Base-by-base conservation (phyloP, 1,284 basidiomycete genomes). In the Mrakiaceae sp. region DNA sequence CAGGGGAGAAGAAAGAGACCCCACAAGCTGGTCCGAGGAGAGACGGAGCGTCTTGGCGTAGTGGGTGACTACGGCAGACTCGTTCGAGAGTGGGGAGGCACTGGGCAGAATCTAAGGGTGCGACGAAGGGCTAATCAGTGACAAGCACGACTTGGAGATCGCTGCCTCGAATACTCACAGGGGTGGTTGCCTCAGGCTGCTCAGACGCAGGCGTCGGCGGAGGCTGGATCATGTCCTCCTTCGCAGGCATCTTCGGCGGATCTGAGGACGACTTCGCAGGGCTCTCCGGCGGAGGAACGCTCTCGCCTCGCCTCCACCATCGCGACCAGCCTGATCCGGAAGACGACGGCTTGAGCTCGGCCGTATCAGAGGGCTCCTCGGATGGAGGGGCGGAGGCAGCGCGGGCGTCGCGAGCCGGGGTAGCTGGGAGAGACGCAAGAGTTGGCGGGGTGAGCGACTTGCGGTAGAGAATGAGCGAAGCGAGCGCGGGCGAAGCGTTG, bases 11-110 rank as follows among this genome's bases (percentile, higher is more conserved):
- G 16, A 39, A 50, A 44, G 57, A 44, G 27, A 46, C 5, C 47
- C 1, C 11, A 43, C 48, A n/a, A 57, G 80, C 74, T 92, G 89
- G 69, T 90, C 87, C 5, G 87, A 90, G 0, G 88, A 87, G 58
- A 92, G 75, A 3, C 96, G 84, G 64, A 99, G 77, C 0, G 96
- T 95, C 80, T 99, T 99, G 27, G 90, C 94, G 73, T 86, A 98
- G 60, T 81, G 80, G 72, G 82, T 85, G 57, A 61, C n/a, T 39
- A 54, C 49, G 58, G 65, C 55, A 16, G 53, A 10, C 9, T 43
- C 16, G 68, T 4, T 69, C 67, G 47, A 62, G 66, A 60, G 57
- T 69, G 46, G 39, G 62, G 53, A 56, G 66, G 10, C 27, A 27
- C 27, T 27, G 27, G 27, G 27, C 27, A 27, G 27, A 27, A 27